phyloP scores from a whole-genome alignment of 2,329 filamentous ascomycete genomes.

The Colletotrichum cereale region DNA sequence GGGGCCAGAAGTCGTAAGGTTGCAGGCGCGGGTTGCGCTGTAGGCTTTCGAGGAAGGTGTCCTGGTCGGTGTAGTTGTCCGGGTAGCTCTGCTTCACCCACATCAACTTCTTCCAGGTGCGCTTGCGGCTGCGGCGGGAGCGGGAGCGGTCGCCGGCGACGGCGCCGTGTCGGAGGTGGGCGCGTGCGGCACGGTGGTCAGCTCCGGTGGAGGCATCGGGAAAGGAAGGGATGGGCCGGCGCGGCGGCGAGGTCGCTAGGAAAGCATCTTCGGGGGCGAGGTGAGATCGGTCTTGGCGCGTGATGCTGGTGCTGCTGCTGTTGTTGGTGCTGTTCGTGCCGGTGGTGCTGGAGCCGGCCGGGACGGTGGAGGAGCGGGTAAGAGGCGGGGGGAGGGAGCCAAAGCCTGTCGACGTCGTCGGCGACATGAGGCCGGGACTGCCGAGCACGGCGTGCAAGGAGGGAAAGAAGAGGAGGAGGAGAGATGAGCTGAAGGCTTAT shows the following conservation, averaged over 20 bases:
- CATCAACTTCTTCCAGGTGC: slow-evolving; percentile 92
- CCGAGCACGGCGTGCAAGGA: neutral
- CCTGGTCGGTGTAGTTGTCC: slow-evolving; percentile 99
- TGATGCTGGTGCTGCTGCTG: slow-evolving; percentile 44
- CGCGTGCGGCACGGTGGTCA: slow-evolving; percentile 41
- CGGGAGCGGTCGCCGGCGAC: slow-evolving; percentile 68
- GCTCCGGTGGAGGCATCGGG: slow-evolving; percentile 39
- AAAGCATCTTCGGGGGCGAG: slow-evolving; percentile 90
- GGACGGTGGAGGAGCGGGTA: slow-evolving; percentile 57
- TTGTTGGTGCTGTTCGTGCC: slow-evolving; percentile 12
- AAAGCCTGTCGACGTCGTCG: slow-evolving; percentile 40
- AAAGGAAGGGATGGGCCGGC: slow-evolving; percentile 56
- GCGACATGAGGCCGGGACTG: slow-evolving; percentile 27
- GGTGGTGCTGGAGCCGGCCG: slow-evolving; percentile 46
- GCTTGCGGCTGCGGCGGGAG: slow-evolving; percentile 75
- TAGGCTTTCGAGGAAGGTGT: slow-evolving; percentile 94
- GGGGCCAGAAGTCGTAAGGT: slow-evolving; percentile 97
- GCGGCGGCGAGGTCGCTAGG: slow-evolving; percentile 71
- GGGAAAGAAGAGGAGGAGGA: neutral
- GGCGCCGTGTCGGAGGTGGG: slow-evolving; percentile 47
- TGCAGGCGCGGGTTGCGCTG: slow-evolving; percentile 94
- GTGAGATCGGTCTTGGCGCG: slow-evolving; percentile 69
- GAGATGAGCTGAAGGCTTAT: neutral
- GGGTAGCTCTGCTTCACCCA: slow-evolving; percentile 99
- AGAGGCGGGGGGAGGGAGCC: slow-evolving; percentile 44